These are phyloP conservation scores for Xanthoceras sorbifolium DNA, from an alignment of 345 rosid genomes.

Conservation along the genomic window DNA sequence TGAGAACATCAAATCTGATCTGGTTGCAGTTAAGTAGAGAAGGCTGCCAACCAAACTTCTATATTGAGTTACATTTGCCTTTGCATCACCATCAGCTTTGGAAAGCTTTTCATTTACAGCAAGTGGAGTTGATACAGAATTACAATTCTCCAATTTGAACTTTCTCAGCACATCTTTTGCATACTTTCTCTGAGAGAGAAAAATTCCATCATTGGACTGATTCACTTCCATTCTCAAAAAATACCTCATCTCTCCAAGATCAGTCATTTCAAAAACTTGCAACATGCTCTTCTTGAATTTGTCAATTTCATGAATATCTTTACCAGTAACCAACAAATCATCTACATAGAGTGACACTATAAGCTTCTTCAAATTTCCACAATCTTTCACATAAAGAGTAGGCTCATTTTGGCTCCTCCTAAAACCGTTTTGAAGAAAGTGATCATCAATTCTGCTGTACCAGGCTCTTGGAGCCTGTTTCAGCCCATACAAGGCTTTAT, in stretches of 20 bases:
- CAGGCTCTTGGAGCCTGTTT: slow-evolving; percentile 3
- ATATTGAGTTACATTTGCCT: background rate
- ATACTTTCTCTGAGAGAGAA: no score
- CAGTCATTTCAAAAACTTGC: no score
- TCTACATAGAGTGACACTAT: background rate
- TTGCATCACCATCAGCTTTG: background rate
- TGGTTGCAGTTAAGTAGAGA: background rate
- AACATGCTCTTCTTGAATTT: no score
- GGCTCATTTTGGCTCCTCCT: background rate
- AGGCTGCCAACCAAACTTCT: background rate
- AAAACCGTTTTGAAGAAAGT: background rate
- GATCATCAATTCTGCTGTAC: background rate
- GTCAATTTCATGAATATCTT: no score
- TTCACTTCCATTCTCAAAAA: no score
- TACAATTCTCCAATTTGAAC: background rate
- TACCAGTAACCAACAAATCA: no score
- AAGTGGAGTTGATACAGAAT: background rate
- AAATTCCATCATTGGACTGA: no score
- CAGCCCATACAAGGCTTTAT: background rate
- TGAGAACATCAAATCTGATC: background rate
- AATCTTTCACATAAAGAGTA: background rate
- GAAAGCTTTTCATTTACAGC: background rate
- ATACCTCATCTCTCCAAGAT: no score
- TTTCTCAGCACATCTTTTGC: no score
- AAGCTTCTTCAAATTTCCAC: background rate